Conservation (phyloP, 805 yeast species). For the Schizosaccharomyces japonicus region DNA sequence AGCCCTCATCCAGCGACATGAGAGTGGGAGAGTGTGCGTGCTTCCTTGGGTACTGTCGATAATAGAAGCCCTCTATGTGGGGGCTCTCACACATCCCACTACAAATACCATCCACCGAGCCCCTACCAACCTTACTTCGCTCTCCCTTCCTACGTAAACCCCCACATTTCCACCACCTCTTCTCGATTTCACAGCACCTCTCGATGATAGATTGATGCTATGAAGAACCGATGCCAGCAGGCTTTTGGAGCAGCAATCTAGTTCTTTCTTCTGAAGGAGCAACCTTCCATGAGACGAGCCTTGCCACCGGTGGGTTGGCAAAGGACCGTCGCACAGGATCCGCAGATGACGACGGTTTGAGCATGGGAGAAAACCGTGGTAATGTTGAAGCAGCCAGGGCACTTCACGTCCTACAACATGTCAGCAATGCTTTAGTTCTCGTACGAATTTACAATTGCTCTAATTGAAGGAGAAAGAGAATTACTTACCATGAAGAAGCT, state of each 20-base stretch:
- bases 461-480: no score
- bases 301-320: slow-evolving; percentile 99
- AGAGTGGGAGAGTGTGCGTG: background rate
- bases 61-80: background rate
- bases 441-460: background rate
- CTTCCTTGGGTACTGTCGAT: background rate
- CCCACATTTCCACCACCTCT: background rate
- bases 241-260: slow-evolving; percentile 6
- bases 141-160: background rate
- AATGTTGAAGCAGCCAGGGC: slow-evolving; percentile 98
- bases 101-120: background rate
- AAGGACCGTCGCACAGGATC: slow-evolving; percentile 90
- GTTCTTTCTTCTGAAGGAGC: slow-evolving; percentile 98
- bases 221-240: background rate
- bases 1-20: background rate
- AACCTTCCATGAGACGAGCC: slow-evolving; percentile 97
- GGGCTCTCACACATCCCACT: background rate
- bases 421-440: background rate
- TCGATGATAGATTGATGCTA: background rate
- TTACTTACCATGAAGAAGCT: slow-evolving; percentile 62
- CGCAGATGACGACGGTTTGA: slow-evolving; percentile 98
- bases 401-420: slow-evolving; percentile 53
- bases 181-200: background rate
- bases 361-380: slow-evolving; percentile 99
- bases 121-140: background rate